Evolutionary conservation across 2,329 filamentous ascomycete genomes (phyloP).

Genomic region (Gremmenia infestans): DNA sequence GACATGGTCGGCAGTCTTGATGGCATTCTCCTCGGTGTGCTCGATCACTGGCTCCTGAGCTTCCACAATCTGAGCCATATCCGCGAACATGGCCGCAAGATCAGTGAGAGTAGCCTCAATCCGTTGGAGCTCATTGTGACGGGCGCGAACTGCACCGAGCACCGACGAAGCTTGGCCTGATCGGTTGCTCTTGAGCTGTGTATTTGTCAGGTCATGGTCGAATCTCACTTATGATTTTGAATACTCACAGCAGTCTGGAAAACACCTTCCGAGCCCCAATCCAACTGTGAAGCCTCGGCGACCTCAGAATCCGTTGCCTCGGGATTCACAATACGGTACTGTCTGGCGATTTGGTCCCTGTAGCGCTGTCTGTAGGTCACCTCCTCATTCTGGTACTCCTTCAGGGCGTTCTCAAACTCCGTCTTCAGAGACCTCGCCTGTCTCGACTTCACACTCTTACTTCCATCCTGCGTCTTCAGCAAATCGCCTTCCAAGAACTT

Average conservation of each 20-base stretch:
- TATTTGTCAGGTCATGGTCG: slow-evolving; percentile 13
- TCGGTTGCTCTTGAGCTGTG: slow-evolving; percentile 68
- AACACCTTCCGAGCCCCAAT: slow-evolving; percentile 74
- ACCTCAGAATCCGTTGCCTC: slow-evolving; percentile 73
- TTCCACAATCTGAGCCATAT: slow-evolving; percentile 70
- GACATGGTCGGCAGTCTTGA: slow-evolving; percentile 60
- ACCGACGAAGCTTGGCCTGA: slow-evolving; percentile 67
- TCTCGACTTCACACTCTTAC: slow-evolving; percentile 61
- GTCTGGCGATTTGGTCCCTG: slow-evolving; percentile 71
- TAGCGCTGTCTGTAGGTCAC: slow-evolving; percentile 65
- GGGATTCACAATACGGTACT: slow-evolving; percentile 78
- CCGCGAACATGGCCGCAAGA: slow-evolving; percentile 64
- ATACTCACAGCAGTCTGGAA: slow-evolving; percentile 73
- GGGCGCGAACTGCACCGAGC: slow-evolving; percentile 72
- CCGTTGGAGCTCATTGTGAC: slow-evolving; percentile 76
- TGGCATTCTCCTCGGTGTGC: slow-evolving; percentile 59
- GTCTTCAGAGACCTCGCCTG: slow-evolving; percentile 71
- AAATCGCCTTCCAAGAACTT: slow-evolving; percentile 69
- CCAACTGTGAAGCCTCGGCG: slow-evolving; percentile 59
- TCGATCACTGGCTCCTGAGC: slow-evolving; percentile 63
- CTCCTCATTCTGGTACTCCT: slow-evolving; percentile 68
- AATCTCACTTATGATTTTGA: not conserved
- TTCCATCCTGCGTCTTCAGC: slow-evolving; percentile 54
- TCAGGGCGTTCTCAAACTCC: slow-evolving; percentile 66
- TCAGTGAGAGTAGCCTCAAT: slow-evolving; percentile 73